Conservation (phyloP, 495 filamentous ascomycete species). For the Amphirosellinia nigrospora region DNA sequence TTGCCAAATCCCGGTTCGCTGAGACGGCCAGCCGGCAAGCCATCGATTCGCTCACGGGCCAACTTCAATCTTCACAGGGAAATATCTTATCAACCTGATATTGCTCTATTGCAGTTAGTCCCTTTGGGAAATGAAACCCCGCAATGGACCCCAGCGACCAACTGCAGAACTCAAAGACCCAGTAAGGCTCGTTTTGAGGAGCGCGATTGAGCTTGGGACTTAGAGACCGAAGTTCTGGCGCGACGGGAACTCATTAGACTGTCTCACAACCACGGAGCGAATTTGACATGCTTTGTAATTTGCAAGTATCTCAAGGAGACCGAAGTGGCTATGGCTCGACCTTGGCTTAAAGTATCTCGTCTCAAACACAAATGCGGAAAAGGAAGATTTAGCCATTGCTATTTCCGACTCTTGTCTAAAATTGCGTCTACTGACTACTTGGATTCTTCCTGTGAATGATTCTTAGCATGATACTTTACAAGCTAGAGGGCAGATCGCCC, state of each 20-base stretch:
- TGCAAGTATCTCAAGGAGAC: conserved; percentile 21
- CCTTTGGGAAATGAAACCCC: conserved; percentile 10
- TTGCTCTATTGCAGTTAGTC: conserved; percentile 9
- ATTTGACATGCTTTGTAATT: conserved; percentile 10
- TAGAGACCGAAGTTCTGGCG: conserved; percentile 19
- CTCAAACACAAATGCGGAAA: conserved; percentile 15
- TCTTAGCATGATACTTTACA: conserved; percentile 23
- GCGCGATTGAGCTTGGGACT: conserved; percentile 20
- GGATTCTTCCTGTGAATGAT: conserved; percentile 17
- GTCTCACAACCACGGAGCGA: conserved; percentile 9
- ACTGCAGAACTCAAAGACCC: conserved; percentile 11
- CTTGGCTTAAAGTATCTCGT: conserved; percentile 15
- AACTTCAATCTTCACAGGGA: conserved; percentile 17
- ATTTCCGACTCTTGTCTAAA: conserved; percentile 17
- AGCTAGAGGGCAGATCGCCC: conserved; percentile 17
- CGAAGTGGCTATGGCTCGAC: conserved; percentile 12
- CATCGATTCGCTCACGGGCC: conserved; percentile 1
- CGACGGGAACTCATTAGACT: conserved; percentile 18
- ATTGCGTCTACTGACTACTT: conserved; percentile 13
- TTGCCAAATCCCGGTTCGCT: conserved; percentile 23
- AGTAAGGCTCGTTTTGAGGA: conserved; percentile 13
- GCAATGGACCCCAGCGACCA: conserved; percentile 19
- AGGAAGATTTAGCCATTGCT: not conserved
- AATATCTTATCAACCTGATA: conserved; percentile 10
- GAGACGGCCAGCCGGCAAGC: conserved; percentile 20